A percentile compares a stretch with the other conserved stretches of the same genome.
Conservation (phyloP, 2,329 filamentous ascomycete species). For the Scedosporium dehoogii region DNA sequence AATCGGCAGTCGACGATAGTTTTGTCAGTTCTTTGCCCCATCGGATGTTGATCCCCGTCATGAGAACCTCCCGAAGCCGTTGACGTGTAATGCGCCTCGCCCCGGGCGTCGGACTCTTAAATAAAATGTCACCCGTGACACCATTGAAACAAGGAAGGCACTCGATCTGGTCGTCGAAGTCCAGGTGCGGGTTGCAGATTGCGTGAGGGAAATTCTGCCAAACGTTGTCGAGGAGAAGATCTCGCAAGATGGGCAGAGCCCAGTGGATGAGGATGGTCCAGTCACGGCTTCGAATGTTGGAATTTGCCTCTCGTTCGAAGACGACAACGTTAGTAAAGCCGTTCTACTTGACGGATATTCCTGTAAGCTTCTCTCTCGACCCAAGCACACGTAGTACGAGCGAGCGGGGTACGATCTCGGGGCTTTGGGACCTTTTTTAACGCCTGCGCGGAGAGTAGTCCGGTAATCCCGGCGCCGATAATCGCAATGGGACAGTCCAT, state of each 20-base stretch:
- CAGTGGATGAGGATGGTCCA: conserved; percentile 31
- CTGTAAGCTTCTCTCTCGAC: not conserved
- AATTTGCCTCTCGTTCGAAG: conserved; percentile 20
- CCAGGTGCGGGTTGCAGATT: conserved; percentile 23
- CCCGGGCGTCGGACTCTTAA: conserved; percentile 21
- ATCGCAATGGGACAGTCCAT: not conserved
- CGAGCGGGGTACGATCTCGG: not conserved
- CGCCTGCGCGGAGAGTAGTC: conserved; percentile 25
- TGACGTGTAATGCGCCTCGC: conserved; percentile 23
- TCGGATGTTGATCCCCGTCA: conserved; percentile 20
- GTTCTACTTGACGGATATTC: conserved; percentile 12
- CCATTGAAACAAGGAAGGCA: conserved; percentile 22
- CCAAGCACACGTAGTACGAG: not conserved
- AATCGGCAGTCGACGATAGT: conserved; percentile 13
- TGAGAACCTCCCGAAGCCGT: conserved; percentile 21
- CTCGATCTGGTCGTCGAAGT: conserved; percentile 20
- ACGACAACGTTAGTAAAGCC: conserved; percentile 20
- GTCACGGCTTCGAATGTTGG: conserved; percentile 22
- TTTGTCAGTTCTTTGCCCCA: conserved; percentile 18
- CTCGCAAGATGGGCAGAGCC: conserved; percentile 23
- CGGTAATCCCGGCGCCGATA: conserved; percentile 26
- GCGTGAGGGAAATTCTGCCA: conserved; percentile 18
- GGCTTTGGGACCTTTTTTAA: conserved; percentile 19
- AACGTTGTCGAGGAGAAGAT: conserved; percentile 23
- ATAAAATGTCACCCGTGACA: conserved; percentile 24